phyloP scores from a whole-genome alignment of 331 rosid genomes.

The Spiraea crenata region DNA sequence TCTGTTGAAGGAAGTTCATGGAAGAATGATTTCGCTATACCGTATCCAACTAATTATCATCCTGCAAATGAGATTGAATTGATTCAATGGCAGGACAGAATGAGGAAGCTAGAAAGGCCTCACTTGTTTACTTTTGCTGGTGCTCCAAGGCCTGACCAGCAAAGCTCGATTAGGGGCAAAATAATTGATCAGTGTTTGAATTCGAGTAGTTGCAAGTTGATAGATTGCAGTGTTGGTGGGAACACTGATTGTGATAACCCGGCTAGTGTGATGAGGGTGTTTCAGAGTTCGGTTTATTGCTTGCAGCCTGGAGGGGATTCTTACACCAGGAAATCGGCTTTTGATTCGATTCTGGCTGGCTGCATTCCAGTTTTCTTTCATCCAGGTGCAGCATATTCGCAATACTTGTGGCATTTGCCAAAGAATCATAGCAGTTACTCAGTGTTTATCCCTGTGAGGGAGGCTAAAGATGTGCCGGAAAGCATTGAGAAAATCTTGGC shows the following conservation, averaged over 20 bases:
- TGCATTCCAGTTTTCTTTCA: conserved; percentile 89
- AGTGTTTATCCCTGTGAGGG: conserved; percentile 61
- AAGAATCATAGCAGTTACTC: conserved; percentile 53
- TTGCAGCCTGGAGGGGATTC: conserved; percentile 90
- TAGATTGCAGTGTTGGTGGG: conserved; percentile 53
- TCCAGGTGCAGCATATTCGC: conserved; percentile 80
- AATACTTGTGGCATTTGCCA: conserved; percentile 71
- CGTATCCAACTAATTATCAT: conserved; percentile 77
- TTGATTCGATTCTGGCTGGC: conserved; percentile 77
- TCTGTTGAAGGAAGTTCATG: conserved; percentile 88
- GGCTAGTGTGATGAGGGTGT: conserved; percentile 43
- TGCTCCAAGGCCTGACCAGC: conserved; percentile 66
- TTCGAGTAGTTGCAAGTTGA: conserved; percentile 48
- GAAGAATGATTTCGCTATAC: conserved; percentile 79
- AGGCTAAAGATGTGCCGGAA: conserved; percentile 47
- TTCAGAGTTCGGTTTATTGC: conserved; percentile 60
- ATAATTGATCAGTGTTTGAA: conserved; percentile 56
- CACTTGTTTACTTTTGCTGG: conserved; percentile 68
- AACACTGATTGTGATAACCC: conserved; percentile 57
- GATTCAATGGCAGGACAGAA: conserved; percentile 46
- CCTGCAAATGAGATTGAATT: conserved; percentile 41
- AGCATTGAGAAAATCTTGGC: conserved; percentile 47
- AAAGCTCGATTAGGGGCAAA: conserved; percentile 48
- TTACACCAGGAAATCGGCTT: conserved; percentile 74
- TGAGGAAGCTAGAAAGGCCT: conserved; percentile 39